A percentile compares a stretch with the other conserved stretches of the same genome.
Evolutionary conservation across 1,139 yeast genomes (phyloP).

Genomic region (Suhomyces yuchorum): DNA sequence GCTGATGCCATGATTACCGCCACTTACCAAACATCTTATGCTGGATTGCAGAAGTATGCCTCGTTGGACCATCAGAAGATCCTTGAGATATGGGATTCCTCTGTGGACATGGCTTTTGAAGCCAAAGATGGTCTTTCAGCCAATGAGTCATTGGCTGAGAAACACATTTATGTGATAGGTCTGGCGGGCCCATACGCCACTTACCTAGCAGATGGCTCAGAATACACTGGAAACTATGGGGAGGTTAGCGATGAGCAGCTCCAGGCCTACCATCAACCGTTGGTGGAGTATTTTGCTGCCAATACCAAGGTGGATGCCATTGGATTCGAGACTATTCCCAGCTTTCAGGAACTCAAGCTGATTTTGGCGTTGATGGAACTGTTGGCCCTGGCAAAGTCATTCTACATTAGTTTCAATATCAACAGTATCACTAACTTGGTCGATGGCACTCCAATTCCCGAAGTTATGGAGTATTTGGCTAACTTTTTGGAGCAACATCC

Average conservation of each 20-base stretch:
- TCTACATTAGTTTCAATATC: constrained; percentile 35
- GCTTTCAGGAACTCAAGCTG: constrained; percentile 48
- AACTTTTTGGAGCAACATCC: constrained; percentile 15
- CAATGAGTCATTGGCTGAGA: not conserved
- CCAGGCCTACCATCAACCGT: constrained; percentile 49
- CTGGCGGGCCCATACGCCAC: constrained; percentile 80
- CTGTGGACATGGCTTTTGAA: constrained; percentile 33
- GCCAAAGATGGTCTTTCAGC: constrained; percentile 30
- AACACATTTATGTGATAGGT: constrained; percentile 45
- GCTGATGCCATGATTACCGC: constrained; percentile 59
- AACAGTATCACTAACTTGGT: constrained; percentile 26
- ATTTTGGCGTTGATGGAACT: constrained; percentile 26
- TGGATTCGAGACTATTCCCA: constrained; percentile 71
- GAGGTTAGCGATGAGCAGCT: constrained; percentile 33
- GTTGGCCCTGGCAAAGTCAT: constrained; percentile 24
- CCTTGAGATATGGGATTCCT: constrained; percentile 29
- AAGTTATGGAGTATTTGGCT: constrained; percentile 24
- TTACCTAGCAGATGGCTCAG: constrained; percentile 62
- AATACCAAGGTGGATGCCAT: constrained; percentile 50
- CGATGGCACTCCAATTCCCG: constrained; percentile 36
- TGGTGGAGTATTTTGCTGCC: constrained; percentile 41
- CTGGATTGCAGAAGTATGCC: constrained; percentile 39
- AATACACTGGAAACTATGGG: constrained; percentile 64
- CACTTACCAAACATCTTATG: constrained; percentile 61
- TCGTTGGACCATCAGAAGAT: constrained; percentile 30